Evolutionary conservation across 352 stramenopile genomes (phyloP), one percentile per base, ranked within the genome.

Genomic region (Phytophthora nicotianae): DNA sequence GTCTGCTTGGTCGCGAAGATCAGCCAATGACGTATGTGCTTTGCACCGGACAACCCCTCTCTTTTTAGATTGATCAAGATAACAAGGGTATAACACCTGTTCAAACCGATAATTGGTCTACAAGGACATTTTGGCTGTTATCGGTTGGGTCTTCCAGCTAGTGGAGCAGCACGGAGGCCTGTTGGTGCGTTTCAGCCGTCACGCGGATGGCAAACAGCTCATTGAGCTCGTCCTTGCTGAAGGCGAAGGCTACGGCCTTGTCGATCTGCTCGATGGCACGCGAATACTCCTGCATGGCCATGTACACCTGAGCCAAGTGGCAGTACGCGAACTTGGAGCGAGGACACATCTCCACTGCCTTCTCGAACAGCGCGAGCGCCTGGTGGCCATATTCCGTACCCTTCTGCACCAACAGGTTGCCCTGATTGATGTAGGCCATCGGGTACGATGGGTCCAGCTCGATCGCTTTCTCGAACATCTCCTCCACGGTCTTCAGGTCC

Each of bases 401-500:
- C 62, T 89, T 88, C 51, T 90, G 83, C 59, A 91, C 81, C 46
- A 93, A 55, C 62, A 93, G 60, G 49, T 90, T 91, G 59, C 85
- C 85, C 65, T 90, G 79, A 70, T 93, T 93, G 67, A 93, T 91
- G 77, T 93, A 93, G 51, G 83, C 83, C 85, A 93, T 92, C 53
- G 85, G 85, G 63, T 93, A 93, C 52, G 85, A 77, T 49, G 85
- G 72, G 75, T 93, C 83, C 53, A 93, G 62, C 53, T 79, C 78
- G 24, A 91, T 90, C 16, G 85, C 83, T 68, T 91, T 90, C 43
- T 91, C 79, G 47, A 93, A 93, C 85, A 90, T 88, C 27, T 85
- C 66, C 50, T 90, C 76, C 21, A 93, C 81, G 6, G 67, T 72
- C 57, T 79, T 72, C 37, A 93, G 58, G 20, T 83, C 76, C 47